Conservation (phyloP, 2,329 filamentous ascomycete genomes). For the Aspergillus udagawae region DNA sequence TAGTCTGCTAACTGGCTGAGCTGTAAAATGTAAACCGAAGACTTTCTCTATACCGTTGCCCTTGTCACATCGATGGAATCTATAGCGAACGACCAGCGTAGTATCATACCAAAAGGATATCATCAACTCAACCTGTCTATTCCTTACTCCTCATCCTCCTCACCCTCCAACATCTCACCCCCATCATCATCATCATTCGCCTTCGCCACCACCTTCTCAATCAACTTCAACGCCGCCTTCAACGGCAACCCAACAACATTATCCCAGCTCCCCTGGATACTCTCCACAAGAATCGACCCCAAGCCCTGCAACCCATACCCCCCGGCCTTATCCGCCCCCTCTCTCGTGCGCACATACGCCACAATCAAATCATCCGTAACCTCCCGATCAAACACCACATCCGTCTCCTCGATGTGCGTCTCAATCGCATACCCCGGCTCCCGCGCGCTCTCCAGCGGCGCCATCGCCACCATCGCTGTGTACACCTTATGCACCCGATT, state of each 20-base stretch:
- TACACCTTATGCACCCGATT: slow-evolving; percentile 74
- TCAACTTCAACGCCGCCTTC: slow-evolving; percentile 70
- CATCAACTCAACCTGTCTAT: slow-evolving; percentile 1
- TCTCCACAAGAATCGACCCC: slow-evolving; percentile 80
- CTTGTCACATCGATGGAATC: background rate
- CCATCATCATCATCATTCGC: slow-evolving; percentile 63
- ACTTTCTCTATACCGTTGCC: background rate
- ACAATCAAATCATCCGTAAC: slow-evolving; percentile 79
- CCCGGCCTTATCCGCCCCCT: slow-evolving; percentile 93
- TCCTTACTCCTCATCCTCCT: slow-evolving; percentile 30
- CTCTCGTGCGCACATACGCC: slow-evolving; percentile 65
- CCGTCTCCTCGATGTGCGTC: slow-evolving; percentile 82
- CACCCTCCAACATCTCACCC: slow-evolving; percentile 41
- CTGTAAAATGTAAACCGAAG: slow-evolving; percentile 13
- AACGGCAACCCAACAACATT: slow-evolving; percentile 92
- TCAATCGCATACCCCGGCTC: slow-evolving; percentile 83
- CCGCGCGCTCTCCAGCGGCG: slow-evolving; percentile 72
- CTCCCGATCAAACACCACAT: slow-evolving; percentile 75
- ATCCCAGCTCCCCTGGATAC: slow-evolving; percentile 83
- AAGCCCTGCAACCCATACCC: slow-evolving; percentile 92
- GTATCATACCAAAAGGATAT: slow-evolving; percentile 5
- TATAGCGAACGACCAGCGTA: background rate
- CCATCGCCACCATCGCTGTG: slow-evolving; percentile 79
- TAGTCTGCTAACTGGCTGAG: slow-evolving; percentile 12
- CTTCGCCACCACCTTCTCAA: slow-evolving; percentile 80